Percentiles rank a stretch among this genome's conserved stretches.
Evolutionary conservation across 2,329 filamentous ascomycete genomes (phyloP).

Genomic region (Alternaria solani): DNA sequence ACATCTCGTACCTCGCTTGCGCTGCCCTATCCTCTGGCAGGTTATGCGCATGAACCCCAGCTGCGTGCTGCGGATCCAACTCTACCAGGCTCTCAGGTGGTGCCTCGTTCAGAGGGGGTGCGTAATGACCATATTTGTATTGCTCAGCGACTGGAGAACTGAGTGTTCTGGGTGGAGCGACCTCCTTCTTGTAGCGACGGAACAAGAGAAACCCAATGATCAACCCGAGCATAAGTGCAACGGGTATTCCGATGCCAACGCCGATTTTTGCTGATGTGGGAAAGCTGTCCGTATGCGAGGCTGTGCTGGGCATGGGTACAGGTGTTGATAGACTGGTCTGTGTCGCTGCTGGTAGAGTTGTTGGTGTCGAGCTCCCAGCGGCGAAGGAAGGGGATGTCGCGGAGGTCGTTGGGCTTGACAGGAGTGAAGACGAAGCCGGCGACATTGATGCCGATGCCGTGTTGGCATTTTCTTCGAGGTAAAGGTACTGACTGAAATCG

Average conservation of each 20-base stretch:
- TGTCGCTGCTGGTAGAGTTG: background rate
- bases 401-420: background rate
- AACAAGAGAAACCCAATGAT: constrained; percentile 1
- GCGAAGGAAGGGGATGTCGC: background rate
- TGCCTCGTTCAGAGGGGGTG: background rate
- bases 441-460: background rate
- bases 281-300: background rate
- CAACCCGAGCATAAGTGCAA: constrained; percentile 1
- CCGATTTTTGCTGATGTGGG: constrained; percentile 7
- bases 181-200: constrained; percentile 1
- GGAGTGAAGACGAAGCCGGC: background rate
- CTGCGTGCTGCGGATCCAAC: constrained; percentile 1
- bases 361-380: background rate
- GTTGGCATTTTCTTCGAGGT: background rate
- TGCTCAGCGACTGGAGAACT: background rate
- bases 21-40: background rate
- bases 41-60: background rate
- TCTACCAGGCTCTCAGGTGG: background rate
- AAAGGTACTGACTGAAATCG: background rate
- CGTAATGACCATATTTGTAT: background rate
- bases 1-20: background rate
- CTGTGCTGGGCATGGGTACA: background rate
- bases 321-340: background rate
- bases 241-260: constrained; percentile 1
- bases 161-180: background rate